Evolutionary conservation across 768 basidiomycete genomes (phyloP), one percentile per base, ranked within the genome.

Genomic region (Termitomyces sp.): DNA sequence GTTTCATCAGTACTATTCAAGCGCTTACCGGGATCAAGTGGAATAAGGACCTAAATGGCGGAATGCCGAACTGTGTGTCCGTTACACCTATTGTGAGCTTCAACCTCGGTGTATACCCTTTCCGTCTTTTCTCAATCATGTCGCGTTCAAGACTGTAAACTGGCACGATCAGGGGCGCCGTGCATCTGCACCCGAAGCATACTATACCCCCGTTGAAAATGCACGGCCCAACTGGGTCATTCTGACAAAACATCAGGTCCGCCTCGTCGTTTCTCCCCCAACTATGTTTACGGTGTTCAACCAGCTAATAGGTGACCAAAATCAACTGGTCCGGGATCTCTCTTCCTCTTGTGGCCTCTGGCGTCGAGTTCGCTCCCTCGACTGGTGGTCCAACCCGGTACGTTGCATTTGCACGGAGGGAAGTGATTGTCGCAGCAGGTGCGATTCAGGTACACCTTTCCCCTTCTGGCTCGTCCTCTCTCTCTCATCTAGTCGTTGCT

Each of bases 391-490:
- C 71, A 2, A 73, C 72, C 4, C 67, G 74, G 3, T 80, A 77
- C 63, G 72, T 68, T 9, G 81, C 77, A 0, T 64, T 62, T 35
- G 82, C 80, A 1, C 70, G 76, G 7, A 71, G 73, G 28, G 83
- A 85, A 56, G 80, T 83, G 50, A 80, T 85, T 61, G 55, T 84
- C 10, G 78, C 81, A 30, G 83, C 81, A 5, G 83, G 83, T 12
- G 78, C 81, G 3, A 79, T 83, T 52, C 68, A 75, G 65, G 76
- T 76, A 57, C 33, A 10, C 41, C 18, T 48, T 28, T 18, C 1
- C 14, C 3, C 28, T 28, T 54, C 18, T 35, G 23, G n/a, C 4
- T 23, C 50, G 8, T 14, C 41, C 14, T 23, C 14, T 36, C 14
- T 36, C 3, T 26, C 8, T 35, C 23, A 32, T 5, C 8, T 20